Conservation (phyloP, 2,329 filamentous ascomycete species). For the Trichoderma sp. region DNA sequence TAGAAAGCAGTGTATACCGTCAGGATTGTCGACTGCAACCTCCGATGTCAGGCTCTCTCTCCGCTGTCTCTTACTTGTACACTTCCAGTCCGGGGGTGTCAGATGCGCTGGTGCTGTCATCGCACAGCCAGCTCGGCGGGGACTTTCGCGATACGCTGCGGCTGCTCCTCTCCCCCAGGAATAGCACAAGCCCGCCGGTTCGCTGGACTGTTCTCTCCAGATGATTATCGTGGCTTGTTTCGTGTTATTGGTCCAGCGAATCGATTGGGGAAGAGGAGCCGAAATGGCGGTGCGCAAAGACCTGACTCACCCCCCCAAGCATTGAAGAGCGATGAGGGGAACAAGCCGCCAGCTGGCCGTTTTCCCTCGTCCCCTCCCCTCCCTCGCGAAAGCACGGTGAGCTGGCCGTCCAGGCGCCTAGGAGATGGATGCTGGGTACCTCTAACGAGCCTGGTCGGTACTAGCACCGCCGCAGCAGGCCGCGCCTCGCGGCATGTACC, state of each 20-base stretch:
- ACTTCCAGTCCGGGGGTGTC: background rate
- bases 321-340: constrained; percentile 7
- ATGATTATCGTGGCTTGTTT: background rate
- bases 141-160: background rate
- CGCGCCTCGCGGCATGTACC: background rate
- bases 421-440: background rate
- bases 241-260: background rate
- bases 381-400: background rate
- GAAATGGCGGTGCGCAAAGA: constrained; percentile 18
- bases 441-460: background rate
- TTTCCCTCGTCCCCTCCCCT: too few species aligned
- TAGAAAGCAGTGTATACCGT: background rate
- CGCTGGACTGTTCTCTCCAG: background rate
- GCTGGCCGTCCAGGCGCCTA: constrained; percentile 19
- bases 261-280: background rate
- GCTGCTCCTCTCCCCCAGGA: background rate
- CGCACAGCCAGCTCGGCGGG: constrained; percentile 1
- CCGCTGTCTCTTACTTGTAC: background rate
- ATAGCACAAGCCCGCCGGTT: constrained; percentile 17
- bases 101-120: constrained; percentile 13
- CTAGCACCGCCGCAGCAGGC: background rate
- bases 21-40: background rate
- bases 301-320: constrained; percentile 3
- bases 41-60: background rate
- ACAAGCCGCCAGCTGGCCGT: constrained; percentile 2